A percentile compares a stretch with the other conserved stretches of the same genome.
Evolutionary conservation across 78 protist genomes (phyloP).

Genomic region (Capsaspora owczarzaki): DNA sequence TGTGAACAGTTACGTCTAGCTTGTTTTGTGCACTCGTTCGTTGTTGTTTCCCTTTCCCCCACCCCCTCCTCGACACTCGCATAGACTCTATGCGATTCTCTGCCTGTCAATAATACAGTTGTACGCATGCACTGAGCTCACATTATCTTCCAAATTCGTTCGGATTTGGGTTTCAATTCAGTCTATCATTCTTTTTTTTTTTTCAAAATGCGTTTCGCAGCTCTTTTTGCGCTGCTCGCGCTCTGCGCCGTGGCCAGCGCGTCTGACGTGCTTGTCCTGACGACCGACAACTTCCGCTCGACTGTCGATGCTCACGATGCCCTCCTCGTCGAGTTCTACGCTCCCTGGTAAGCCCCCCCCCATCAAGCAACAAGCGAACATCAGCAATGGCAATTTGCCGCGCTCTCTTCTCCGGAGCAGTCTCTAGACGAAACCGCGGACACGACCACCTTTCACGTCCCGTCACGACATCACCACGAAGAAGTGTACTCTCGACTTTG

Average conservation of each 20-base stretch:
- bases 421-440: too few species aligned
- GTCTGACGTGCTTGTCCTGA: not conserved
- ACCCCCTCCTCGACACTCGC: too few species aligned
- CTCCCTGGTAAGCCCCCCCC: not conserved
- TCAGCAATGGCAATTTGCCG: too few species aligned
- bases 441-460: not conserved
- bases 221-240: not conserved
- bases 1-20: too few species aligned
- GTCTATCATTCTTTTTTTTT: not conserved
- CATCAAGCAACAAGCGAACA: not conserved
- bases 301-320: not conserved
- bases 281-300: not conserved
- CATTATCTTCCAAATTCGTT: not conserved
- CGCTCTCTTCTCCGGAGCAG: too few species aligned
- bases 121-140: not conserved
- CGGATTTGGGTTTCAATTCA: not conserved
- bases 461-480: too few species aligned
- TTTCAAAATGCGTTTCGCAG: not conserved
- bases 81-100: too few species aligned
- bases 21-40: too few species aligned
- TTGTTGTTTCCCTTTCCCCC: too few species aligned
- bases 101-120: too few species aligned
- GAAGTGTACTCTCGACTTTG: too few species aligned
- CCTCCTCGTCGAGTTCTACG: conserved; percentile 1
- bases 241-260: not conserved